Percentiles rank a stretch among this genome's conserved stretches.
Conservation (phyloP, 192 early-diverging fungal genomes). For the Umbelopsis sp. region DNA sequence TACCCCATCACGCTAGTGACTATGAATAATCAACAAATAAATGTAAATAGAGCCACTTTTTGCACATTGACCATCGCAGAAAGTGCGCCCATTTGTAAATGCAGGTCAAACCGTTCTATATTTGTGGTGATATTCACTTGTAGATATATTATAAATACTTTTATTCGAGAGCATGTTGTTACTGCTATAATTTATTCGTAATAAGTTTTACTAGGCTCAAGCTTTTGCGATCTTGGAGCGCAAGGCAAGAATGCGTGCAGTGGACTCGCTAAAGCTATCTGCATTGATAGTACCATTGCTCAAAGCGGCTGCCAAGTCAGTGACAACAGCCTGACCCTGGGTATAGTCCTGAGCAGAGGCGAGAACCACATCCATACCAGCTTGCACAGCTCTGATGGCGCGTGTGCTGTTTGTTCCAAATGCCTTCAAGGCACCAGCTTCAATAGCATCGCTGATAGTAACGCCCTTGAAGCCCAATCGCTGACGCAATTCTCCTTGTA, state of each 20-base stretch:
- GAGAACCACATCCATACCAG: constrained; percentile 1
- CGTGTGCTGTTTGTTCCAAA: neutral
- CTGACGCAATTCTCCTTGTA: neutral
- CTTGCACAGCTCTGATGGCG: neutral
- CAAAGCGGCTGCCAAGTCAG: neutral
- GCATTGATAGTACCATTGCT: no score
- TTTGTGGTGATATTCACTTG: no score
- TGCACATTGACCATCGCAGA: neutral
- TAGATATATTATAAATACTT: no score
- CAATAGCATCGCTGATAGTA: constrained; percentile 1
- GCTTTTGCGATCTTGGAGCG: no score
- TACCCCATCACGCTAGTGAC: neutral
- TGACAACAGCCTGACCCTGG: neutral
- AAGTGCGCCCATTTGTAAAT: neutral
- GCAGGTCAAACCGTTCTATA: no score
- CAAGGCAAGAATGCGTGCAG: no score
- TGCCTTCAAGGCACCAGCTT: neutral
- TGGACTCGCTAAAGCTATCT: no score
- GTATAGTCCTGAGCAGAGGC: constrained; percentile 1
- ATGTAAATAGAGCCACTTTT: neutral
- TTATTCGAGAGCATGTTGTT: no score
- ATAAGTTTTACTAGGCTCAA: no score
- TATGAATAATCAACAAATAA: neutral
- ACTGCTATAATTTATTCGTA: no score
- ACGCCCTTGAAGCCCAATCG: neutral